These are phyloP conservation scores for Biscutella auriculata DNA, from an alignment of 441 rosid species.

Conservation along the genomic window DNA sequence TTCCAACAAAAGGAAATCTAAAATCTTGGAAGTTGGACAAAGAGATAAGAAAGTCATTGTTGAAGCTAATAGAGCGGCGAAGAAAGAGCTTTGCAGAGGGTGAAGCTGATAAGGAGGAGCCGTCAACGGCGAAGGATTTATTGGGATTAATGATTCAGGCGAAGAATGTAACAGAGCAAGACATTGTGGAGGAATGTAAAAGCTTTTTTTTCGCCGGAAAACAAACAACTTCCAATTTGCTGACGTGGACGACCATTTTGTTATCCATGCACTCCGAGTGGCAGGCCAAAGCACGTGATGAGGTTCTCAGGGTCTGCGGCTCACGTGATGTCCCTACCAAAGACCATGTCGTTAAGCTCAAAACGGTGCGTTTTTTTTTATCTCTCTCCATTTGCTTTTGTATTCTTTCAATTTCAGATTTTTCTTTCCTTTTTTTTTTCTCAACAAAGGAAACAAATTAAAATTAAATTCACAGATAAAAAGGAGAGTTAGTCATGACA, in stretches of 20 bases:
- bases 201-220: conserved; percentile 95
- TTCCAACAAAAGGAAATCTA: conserved; percentile 65
- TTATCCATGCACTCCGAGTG: conserved; percentile 95
- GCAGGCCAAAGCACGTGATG: conserved; percentile 99
- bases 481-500: background rate
- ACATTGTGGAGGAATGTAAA: conserved; percentile 93
- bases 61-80: conserved; percentile 47
- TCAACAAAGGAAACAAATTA: too few relatives aligned
- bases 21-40: conserved; percentile 70
- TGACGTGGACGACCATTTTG: conserved; percentile 94
- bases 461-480: too few relatives aligned
- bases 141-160: conserved; percentile 80
- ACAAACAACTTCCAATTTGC: conserved; percentile 91
- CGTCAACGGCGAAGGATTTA: conserved; percentile 47
- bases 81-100: conserved; percentile 10
- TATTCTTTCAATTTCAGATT: background rate
- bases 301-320: conserved; percentile 80
- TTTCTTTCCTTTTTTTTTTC: too few relatives aligned
- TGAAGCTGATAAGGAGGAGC: conserved; percentile 8
- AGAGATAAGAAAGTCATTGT: conserved; percentile 52
- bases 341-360: conserved; percentile 80
- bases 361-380: conserved; percentile 52
- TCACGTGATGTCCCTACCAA: conserved; percentile 84
- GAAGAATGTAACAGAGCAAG: conserved; percentile 41
- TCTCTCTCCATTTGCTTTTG: background rate